Evolutionary conservation across 805 yeast species (phyloP), one percentile per base, ranked within the genome.

Genomic region (Candida hungchunana): DNA sequence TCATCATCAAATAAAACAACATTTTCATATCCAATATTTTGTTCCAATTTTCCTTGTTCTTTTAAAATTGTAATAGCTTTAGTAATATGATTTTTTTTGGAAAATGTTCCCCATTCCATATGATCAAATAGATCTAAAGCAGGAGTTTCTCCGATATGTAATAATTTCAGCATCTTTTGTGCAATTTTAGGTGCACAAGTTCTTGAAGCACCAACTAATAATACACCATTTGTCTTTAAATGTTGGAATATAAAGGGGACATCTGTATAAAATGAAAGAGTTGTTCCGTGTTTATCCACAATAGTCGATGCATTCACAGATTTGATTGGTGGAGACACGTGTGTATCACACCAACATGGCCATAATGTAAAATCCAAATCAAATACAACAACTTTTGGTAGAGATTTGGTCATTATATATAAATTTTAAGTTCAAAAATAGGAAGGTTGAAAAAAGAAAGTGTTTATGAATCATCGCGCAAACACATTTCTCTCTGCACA

Each of bases 301-400:
- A 79, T 64, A 4, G 58, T 50, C 12, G 57, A 49, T 10, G 60
- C 60, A 12, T 59, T 50, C 14, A 42, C 37, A n/a, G 63, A 50
- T 36, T 63, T 64, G 16, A 79, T 39, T 0, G 89, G 89, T 7
- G 74, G 61, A 3, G 65, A 56, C 15, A 83, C 66, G 50, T 82
- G 89, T 1, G 86, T 81, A 48, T 82, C 89, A 56, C 89, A 82
- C 89, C 89, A 82, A 43, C 80, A 77, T 9, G 83, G 89, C 93
- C 93, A 82, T 22, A 82, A 58, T 0, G 93, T 82, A 51, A 77
- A 82, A 54, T 82, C 93, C 28, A 82, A 60, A 46, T 82, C 93
- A 53, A 82, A 80, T 0, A 82, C 88, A 9, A 81, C 78, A 2
- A 75, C 78, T 36, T 64, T 63, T 2, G 79, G 79, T 11, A 25